Conservation (phyloP, 192 early-diverging fungal species). For the Podila clonocystis region DNA sequence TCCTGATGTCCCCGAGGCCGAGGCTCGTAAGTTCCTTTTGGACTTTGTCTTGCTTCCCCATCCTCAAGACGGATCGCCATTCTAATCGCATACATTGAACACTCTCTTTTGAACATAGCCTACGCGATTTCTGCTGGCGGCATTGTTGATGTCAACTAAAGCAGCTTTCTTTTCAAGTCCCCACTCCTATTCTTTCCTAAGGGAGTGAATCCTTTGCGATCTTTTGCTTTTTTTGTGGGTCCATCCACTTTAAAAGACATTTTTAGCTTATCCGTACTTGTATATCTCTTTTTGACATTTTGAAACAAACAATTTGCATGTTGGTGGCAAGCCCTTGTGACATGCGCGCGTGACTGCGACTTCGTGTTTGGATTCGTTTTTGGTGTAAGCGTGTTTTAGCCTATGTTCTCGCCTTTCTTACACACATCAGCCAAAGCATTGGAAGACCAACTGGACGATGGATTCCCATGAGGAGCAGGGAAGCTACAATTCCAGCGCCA, state of each 20-base stretch:
- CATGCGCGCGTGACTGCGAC: neutral
- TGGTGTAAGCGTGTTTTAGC: neutral
- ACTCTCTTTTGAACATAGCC: constrained; percentile 40
- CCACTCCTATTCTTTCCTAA: too few species aligned
- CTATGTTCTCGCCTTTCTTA: neutral
- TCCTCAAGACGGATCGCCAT: neutral
- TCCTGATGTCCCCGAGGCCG: constrained; percentile 80
- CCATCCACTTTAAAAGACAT: too few species aligned
- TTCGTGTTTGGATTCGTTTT: neutral
- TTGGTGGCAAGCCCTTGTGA: neutral
- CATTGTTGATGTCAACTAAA: constrained; percentile 68
- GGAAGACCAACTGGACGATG: neutral
- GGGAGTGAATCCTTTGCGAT: too few species aligned
- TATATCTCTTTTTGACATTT: too few species aligned
- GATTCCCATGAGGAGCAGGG: neutral
- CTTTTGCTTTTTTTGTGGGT: too few species aligned
- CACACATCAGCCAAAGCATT: neutral
- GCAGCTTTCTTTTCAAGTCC: neutral
- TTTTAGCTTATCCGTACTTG: too few species aligned
- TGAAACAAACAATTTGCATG: neutral
- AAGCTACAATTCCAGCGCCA: neutral
- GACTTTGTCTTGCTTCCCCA: neutral
- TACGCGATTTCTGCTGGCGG: constrained; percentile 82
- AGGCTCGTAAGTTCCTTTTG: constrained; percentile 52
- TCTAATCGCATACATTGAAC: neutral